phyloP scores from a whole-genome alignment of 2,329 filamentous ascomycete genomes.

The Xylaria multiplex region DNA sequence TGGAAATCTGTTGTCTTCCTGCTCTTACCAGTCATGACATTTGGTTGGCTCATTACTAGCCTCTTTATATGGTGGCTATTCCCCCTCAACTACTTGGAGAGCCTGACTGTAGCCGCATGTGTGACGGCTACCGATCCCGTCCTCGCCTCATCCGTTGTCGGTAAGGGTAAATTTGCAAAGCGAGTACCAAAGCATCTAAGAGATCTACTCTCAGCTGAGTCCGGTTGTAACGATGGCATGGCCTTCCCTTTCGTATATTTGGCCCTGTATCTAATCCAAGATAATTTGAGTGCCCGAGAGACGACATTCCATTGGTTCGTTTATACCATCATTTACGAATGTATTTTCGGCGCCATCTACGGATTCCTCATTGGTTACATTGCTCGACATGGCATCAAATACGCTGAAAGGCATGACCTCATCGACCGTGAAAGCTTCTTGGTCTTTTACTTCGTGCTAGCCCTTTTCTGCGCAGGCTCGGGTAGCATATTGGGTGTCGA shows the following conservation, averaged over 20 bases:
- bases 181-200: conserved; percentile 96
- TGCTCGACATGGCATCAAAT: conserved; percentile 89
- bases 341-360: conserved; percentile 88
- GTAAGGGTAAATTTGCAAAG: conserved; percentile 98
- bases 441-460: conserved; percentile 97
- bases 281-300: conserved; percentile 72
- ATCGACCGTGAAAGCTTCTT: conserved; percentile 98
- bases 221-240: conserved; percentile 99
- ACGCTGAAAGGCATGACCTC: conserved; percentile 81
- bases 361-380: conserved; percentile 89
- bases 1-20: conserved; percentile 92
- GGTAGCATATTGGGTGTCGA: conserved; percentile 92
- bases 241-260: conserved; percentile 98
- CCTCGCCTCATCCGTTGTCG: conserved; percentile 94
- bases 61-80: conserved; percentile 95
- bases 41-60: conserved; percentile 92
- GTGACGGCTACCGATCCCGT: conserved; percentile 98
- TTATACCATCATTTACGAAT: conserved; percentile 92
- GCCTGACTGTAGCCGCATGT: conserved; percentile 86
- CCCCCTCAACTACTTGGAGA: conserved; percentile 86
- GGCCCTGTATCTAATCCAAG: conserved; percentile 87
- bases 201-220: conserved; percentile 94
- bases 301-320: conserved; percentile 90
- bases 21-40: conserved; percentile 95
- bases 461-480: conserved; percentile 93